These are phyloP conservation scores for Fusarium hainanense DNA, from an alignment of 2,329 filamentous ascomycete species.

Conservation along the genomic window DNA sequence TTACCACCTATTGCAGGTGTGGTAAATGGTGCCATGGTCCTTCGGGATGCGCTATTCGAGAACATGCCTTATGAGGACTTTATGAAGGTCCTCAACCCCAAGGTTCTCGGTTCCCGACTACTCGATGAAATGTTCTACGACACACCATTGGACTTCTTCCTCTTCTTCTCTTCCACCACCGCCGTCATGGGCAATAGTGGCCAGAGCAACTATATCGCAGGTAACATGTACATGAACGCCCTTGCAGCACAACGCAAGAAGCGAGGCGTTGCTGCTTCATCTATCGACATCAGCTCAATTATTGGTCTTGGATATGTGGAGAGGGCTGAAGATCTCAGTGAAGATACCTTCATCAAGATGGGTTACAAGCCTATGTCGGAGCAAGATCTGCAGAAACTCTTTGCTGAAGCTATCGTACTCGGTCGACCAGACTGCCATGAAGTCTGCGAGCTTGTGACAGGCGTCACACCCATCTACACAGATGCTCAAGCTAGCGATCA, in stretches of 20 bases:
- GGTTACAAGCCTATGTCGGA: neutral
- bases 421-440: neutral
- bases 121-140: slow-evolving; percentile 6
- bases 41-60: neutral
- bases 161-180: slow-evolving; percentile 1
- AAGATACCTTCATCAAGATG: neutral
- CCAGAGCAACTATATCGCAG: slow-evolving; percentile 2
- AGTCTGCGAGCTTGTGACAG: neutral
- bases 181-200: slow-evolving; percentile 1
- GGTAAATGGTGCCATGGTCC: slow-evolving; percentile 8
- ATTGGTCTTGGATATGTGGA: neutral
- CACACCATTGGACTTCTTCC: neutral
- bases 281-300: neutral
- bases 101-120: neutral
- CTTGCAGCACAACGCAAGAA: neutral
- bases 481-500: neutral
- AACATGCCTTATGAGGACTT: neutral
- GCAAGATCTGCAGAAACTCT: neutral
- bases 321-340: neutral
- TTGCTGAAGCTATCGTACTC: neutral
- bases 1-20: slow-evolving; percentile 9
- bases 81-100: slow-evolving; percentile 1
- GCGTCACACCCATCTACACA: neutral
- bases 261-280: neutral
- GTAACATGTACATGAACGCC: neutral